Conservation (phyloP, 768 basidiomycete species). For the Lepiota venenata region DNA sequence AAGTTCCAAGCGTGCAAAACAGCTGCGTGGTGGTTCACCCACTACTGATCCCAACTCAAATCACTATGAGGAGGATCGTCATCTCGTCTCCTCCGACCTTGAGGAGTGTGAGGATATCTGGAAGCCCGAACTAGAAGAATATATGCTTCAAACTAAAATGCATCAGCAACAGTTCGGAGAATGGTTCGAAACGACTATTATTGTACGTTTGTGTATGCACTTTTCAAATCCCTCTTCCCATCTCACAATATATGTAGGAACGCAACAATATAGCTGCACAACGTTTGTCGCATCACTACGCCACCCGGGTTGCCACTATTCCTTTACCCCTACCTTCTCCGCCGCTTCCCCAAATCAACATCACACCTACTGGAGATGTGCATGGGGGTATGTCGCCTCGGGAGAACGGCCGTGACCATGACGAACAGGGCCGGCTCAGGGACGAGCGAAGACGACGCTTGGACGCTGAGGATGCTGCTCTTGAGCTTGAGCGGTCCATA, state of each 20-base stretch:
- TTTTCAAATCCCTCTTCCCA: constrained; percentile 1
- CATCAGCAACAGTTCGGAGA: constrained; percentile 70
- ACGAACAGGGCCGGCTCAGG: constrained; percentile 23
- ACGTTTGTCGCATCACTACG: constrained; percentile 57
- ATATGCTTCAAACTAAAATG: constrained; percentile 68
- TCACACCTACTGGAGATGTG: neutral
- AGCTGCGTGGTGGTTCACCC: constrained; percentile 26
- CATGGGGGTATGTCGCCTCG: neutral
- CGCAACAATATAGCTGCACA: constrained; percentile 64
- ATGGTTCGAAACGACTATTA: constrained; percentile 66
- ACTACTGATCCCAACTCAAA: constrained; percentile 22
- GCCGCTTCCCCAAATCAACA: constrained; percentile 13
- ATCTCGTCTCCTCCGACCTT: constrained; percentile 67
- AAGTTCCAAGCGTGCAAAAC: constrained; percentile 19
- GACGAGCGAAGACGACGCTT: constrained; percentile 16
- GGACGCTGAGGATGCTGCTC: constrained; percentile 52
- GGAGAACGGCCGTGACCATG: constrained; percentile 29
- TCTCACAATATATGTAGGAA: constrained; percentile 44
- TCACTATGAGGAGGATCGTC: constrained; percentile 37
- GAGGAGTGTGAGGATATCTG: constrained; percentile 81
- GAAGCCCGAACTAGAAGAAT: constrained; percentile 65
- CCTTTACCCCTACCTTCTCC: constrained; percentile 35
- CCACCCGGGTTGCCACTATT: constrained; percentile 43
- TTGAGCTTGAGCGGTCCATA: constrained; percentile 53
- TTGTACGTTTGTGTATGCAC: constrained; percentile 38